phyloP scores from a whole-genome alignment of 2,329 filamentous ascomycete species.

The Epichloe typhina region DNA sequence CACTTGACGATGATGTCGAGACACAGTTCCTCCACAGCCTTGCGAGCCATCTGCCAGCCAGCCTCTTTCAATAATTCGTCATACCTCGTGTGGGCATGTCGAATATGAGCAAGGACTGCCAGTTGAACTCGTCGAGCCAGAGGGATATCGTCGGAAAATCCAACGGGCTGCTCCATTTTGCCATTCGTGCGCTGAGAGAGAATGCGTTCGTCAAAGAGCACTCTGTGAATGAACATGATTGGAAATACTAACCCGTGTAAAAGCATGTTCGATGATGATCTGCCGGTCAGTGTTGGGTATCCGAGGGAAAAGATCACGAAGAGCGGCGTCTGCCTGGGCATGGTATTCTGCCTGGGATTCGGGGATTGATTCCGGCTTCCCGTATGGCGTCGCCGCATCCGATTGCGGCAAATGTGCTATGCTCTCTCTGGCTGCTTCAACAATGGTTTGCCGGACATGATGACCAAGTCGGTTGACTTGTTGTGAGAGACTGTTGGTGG shows the following conservation, averaged over 20 bases:
- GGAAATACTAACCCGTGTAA: constrained; percentile 39
- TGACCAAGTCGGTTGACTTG: constrained; percentile 48
- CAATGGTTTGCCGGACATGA: constrained; percentile 45
- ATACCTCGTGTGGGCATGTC: constrained; percentile 54
- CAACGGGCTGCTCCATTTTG: constrained; percentile 43
- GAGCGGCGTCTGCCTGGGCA: constrained; percentile 45
- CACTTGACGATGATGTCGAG: constrained; percentile 56
- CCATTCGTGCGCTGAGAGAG: constrained; percentile 31
- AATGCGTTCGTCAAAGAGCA: constrained; percentile 5
- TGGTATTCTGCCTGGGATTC: constrained; percentile 46
- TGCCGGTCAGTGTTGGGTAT: constrained; percentile 53
- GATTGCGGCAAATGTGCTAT: constrained; percentile 15
- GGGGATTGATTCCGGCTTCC: constrained; percentile 44
- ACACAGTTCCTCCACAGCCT: constrained; percentile 46
- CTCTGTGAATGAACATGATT: background rate
- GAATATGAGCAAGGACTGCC: constrained; percentile 52
- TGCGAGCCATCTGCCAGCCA: constrained; percentile 45
- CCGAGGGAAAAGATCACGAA: constrained; percentile 50
- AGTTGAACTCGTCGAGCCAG: constrained; percentile 51
- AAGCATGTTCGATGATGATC: constrained; percentile 48
- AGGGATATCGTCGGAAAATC: constrained; percentile 40
- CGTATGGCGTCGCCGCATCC: constrained; percentile 11
- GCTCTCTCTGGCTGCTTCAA: constrained; percentile 36
- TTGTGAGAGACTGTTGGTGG: constrained; percentile 28
- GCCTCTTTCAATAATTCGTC: constrained; percentile 47